Evolutionary conservation across 805 yeast genomes (phyloP).

Genomic region (Yamadazyma endophytica): DNA sequence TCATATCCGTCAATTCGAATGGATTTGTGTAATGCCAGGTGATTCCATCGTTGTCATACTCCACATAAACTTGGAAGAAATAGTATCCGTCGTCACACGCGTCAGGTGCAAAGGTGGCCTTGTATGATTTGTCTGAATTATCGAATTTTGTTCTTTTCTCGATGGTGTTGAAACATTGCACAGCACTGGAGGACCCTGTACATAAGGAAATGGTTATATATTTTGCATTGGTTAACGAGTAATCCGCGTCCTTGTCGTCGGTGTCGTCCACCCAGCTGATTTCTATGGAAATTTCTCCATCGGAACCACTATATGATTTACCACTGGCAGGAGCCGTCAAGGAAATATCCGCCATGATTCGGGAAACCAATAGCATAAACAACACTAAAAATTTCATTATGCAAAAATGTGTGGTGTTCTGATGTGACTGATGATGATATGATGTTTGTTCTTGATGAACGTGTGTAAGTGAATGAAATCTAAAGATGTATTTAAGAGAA

Average conservation of each 20-base stretch:
- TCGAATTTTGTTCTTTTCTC: conserved; percentile 15
- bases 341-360: conserved; percentile 41
- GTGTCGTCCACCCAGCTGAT: conserved; percentile 55
- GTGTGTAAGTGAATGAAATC: neutral
- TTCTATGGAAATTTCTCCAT: conserved; percentile 26
- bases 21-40: conserved; percentile 67
- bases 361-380: conserved; percentile 2
- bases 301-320: conserved; percentile 32
- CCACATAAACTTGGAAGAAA: conserved; percentile 65
- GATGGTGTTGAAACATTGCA: conserved; percentile 36
- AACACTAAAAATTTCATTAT: too few relatives aligned
- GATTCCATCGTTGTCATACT: conserved; percentile 28
- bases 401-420: neutral
- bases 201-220: conserved; percentile 55
- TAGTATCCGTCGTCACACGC: conserved; percentile 62
- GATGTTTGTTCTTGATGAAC: neutral
- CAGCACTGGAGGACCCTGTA: conserved; percentile 57
- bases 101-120: conserved; percentile 40
- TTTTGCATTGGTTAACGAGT: conserved; percentile 34
- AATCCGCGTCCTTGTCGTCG: conserved; percentile 33
- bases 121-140: conserved; percentile 21
- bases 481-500: too few relatives aligned
- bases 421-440: neutral
- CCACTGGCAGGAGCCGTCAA: conserved; percentile 41
- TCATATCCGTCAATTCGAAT: conserved; percentile 66